phyloP scores from a whole-genome alignment of 805 yeast species.

The Candida easanensis region DNA sequence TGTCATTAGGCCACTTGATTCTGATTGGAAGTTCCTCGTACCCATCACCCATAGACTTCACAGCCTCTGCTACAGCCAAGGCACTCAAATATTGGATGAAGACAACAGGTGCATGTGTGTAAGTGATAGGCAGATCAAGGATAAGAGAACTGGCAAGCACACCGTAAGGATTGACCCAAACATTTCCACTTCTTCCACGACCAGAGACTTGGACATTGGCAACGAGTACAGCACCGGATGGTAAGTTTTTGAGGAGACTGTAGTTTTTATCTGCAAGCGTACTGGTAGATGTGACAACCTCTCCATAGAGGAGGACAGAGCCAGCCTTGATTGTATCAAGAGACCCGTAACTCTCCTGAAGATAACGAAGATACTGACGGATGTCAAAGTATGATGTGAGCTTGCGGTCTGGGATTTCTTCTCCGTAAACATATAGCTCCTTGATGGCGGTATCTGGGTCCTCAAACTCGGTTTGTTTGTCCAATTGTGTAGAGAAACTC shows the following conservation, averaged over 20 bases:
- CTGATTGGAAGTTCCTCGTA: slow-evolving; percentile 75
- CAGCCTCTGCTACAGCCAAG: slow-evolving; percentile 78
- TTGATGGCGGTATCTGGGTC: slow-evolving; percentile 59
- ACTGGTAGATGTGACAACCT: slow-evolving; percentile 86
- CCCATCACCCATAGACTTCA: slow-evolving; percentile 56
- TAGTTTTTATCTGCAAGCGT: slow-evolving; percentile 74
- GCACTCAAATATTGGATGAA: slow-evolving; percentile 85
- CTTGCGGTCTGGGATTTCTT: slow-evolving; percentile 45
- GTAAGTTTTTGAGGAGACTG: slow-evolving; percentile 52
- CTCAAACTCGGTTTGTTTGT: slow-evolving; percentile 36
- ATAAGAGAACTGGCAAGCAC: slow-evolving; percentile 80
- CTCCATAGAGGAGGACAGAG: slow-evolving; percentile 67
- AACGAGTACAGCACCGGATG: slow-evolving; percentile 61
- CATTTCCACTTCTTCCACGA: slow-evolving; percentile 90
- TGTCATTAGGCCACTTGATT: slow-evolving; percentile 96
- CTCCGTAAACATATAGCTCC: slow-evolving; percentile 48
- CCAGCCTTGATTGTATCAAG: slow-evolving; percentile 48
- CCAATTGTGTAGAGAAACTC: slow-evolving; percentile 20
- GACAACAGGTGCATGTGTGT: slow-evolving; percentile 59
- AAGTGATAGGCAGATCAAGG: slow-evolving; percentile 47
- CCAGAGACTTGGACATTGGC: slow-evolving; percentile 90
- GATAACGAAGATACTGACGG: slow-evolving; percentile 45
- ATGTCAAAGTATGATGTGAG: slow-evolving; percentile 75
- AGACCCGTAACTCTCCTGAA: slow-evolving; percentile 34
- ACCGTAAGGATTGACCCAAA: slow-evolving; percentile 94